Conservation (phyloP, 148 eudicot species). For the Amaranthus hypochondriacus region DNA sequence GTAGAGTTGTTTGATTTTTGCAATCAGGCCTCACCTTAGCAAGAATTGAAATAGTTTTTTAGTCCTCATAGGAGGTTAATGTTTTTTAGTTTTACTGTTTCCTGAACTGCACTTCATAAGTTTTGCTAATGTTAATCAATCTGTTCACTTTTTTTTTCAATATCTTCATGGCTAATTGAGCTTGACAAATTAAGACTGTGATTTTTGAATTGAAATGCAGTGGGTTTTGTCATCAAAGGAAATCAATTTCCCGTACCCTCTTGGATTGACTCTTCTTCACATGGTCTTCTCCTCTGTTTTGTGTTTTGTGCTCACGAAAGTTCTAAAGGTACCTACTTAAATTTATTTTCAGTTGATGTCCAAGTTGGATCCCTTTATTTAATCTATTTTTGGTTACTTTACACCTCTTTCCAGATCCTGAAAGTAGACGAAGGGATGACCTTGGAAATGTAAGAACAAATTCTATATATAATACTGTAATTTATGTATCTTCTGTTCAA, state of each 20-base stretch:
- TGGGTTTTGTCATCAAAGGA: conserved; percentile 99
- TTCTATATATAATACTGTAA: conserved; percentile 8
- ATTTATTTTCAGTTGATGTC: conserved; percentile 2
- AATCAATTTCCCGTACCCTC: conserved; percentile 97
- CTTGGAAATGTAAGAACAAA: conserved; percentile 68
- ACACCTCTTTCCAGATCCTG: conserved; percentile 48
- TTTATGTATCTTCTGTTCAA: background rate
- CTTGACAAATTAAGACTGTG: background rate
- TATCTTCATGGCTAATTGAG: background rate
- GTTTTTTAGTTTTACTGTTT: too few species aligned
- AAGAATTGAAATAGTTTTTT: background rate
- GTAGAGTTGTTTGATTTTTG: background rate
- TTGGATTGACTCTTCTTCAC: conserved; percentile 94
- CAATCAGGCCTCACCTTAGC: background rate
- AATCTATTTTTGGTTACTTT: conserved; percentile 4
- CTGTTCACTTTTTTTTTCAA: background rate
- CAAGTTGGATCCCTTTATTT: conserved; percentile 6
- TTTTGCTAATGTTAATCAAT: conserved; percentile 3
- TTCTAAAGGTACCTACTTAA: conserved; percentile 63
- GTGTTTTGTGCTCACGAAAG: conserved; percentile 81
- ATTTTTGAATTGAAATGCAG: conserved; percentile 45
- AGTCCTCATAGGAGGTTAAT: background rate
- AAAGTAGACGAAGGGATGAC: conserved; percentile 99
- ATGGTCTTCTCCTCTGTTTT: conserved; percentile 94
- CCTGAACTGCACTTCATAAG: background rate